Evolutionary conservation across 1,284 basidiomycete species (phyloP).

Genomic region (Cutaneotrichosporon curvatum): DNA sequence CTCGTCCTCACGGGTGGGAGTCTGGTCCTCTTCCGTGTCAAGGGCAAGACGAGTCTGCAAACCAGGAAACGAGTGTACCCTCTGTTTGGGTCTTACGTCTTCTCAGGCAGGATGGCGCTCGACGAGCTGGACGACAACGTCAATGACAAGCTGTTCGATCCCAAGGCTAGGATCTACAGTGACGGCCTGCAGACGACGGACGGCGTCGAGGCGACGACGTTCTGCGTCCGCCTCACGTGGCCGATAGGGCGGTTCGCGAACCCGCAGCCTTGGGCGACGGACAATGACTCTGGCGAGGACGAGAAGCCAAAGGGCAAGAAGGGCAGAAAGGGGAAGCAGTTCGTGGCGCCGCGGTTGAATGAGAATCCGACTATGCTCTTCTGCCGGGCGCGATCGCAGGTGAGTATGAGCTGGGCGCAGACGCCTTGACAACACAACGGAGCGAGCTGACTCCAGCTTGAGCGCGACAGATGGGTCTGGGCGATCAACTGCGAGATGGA

Average conservation of each 20-base stretch:
- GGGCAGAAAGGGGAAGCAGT: slow-evolving; percentile 1
- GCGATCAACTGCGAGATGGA: slow-evolving; percentile 45
- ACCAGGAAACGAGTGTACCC: slow-evolving; percentile 28
- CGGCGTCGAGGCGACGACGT: slow-evolving; percentile 40
- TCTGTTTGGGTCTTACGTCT: slow-evolving; percentile 43
- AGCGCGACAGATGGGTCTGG: slow-evolving; percentile 46
- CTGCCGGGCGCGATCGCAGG: slow-evolving; percentile 41
- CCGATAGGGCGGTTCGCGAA: slow-evolving; percentile 11
- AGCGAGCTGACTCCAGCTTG: slow-evolving; percentile 29
- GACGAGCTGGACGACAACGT: slow-evolving; percentile 30
- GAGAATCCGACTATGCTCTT: slow-evolving; percentile 30
- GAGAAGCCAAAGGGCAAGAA: not conserved
- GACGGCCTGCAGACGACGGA: slow-evolving; percentile 43
- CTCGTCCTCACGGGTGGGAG: slow-evolving; percentile 33
- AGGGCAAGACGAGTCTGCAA: slow-evolving; percentile 23
- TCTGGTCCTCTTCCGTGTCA: slow-evolving; percentile 35
- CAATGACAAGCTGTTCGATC: slow-evolving; percentile 18
- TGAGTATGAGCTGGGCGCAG: slow-evolving; percentile 17
- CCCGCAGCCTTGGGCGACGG: slow-evolving; percentile 31
- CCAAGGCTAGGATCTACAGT: slow-evolving; percentile 35
- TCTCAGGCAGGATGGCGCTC: slow-evolving; percentile 40
- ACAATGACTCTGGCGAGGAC: slow-evolving; percentile 7
- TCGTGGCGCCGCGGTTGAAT: slow-evolving; percentile 25
- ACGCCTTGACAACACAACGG: not conserved
- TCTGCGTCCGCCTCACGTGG: slow-evolving; percentile 33